Evolutionary conservation across 1,284 basidiomycete genomes (phyloP), one percentile per base, ranked within the genome.

Genomic region (Schizophyllum amplum): DNA sequence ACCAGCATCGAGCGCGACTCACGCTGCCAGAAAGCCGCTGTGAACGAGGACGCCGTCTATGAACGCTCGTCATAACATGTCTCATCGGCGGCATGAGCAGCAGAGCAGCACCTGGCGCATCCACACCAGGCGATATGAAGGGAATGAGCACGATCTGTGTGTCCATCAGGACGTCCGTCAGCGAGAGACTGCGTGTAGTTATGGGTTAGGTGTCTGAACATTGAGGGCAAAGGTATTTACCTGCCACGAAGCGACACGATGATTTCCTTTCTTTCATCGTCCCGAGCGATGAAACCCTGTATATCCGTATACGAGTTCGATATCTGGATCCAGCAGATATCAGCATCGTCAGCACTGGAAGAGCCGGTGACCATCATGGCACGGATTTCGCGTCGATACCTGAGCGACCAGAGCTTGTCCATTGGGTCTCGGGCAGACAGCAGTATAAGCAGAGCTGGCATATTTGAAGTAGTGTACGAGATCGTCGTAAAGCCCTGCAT

Each of bases 11-110:
- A 25, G 20, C 9, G 25, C 4, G 21, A 56, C 72, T 65, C 60
- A 79, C 76, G 72, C 72, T 15, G 69, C 24, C 15, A 78, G 67
- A 60, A 79, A 79, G 2, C 78, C 78, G 21, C 65, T 65, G 61
- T 79, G 78, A 5, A 76, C 75, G 20, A 66, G 65, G 11, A 69
- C 67, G 23, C 71, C 72, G 51, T 62, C 76, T 79, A 25, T 51
- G 50, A 23, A 15, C 21, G 4, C 21, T 46, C 24, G 24, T 20
- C 52, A 24, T 27, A 13, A 23, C n/a, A 24, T 53, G 50, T 4
- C 22, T 25, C 50, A 33, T 20, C 49, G 20, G 22, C 24, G 42
- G 33, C 15, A 20, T 1, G 11, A 20, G 48, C 13, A 47, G 5
- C 23, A 54, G 21, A 48, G n/a, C 51, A 69, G 58, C 51, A 76